Percentiles rank a stretch among this genome's conserved stretches.
Evolutionary conservation across 306 rosid species (phyloP).

Genomic region (Pachyrhizus erosus): DNA sequence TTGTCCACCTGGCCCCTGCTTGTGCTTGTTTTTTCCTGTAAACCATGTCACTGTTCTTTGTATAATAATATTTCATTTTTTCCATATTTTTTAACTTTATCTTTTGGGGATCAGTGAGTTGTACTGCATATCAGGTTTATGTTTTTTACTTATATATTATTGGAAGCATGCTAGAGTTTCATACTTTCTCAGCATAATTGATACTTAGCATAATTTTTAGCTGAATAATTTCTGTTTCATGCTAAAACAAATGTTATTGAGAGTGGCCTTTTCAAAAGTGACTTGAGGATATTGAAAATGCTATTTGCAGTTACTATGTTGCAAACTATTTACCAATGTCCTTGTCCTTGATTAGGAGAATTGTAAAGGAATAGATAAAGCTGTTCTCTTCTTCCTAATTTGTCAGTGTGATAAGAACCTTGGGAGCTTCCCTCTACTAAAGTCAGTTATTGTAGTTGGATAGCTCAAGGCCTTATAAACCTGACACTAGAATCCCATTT

Average conservation of each 20-base stretch:
- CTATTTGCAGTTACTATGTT: background rate
- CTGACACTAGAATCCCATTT: background rate
- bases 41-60: background rate
- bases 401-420: background rate
- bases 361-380: background rate
- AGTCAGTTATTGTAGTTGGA: background rate
- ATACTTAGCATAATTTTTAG: background rate
- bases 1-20: background rate
- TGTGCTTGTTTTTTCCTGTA: background rate
- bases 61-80: background rate
- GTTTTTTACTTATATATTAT: background rate
- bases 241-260: slow-evolving; percentile 3
- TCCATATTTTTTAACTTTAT: background rate
- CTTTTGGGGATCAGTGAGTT: background rate
- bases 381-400: background rate
- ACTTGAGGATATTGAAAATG: background rate
- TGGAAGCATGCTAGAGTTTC: background rate
- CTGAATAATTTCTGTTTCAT: slow-evolving; percentile 5
- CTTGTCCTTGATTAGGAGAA: slow-evolving; percentile 3
- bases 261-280: background rate
- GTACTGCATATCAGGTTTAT: background rate
- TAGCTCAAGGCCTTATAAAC: background rate
- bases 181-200: background rate
- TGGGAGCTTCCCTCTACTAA: background rate
- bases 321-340: background rate